Conservation (phyloP, 345 rosid species). For the Citrus unshiu region DNA sequence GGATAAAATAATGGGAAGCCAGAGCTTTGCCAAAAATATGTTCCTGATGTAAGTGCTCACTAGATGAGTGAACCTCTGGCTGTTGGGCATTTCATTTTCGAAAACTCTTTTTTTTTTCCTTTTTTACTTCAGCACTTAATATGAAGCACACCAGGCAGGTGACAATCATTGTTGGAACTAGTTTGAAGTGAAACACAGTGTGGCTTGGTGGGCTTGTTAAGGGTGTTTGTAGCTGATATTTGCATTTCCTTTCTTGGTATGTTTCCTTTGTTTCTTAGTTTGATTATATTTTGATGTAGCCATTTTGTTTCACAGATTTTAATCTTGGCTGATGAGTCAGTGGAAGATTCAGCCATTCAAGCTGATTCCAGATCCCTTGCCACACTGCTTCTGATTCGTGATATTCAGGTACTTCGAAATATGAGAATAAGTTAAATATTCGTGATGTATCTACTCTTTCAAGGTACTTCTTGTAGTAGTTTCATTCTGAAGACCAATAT, state of each 20-base stretch:
- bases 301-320: conserved; percentile 41
- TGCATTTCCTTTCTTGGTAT: not conserved
- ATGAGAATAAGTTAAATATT: conserved; percentile 1
- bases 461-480: not conserved
- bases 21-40: not conserved
- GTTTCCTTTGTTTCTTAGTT: not conserved
- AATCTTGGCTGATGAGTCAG: conserved; percentile 74
- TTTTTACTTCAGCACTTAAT: not conserved
- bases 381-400: conserved; percentile 62
- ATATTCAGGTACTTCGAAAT: conserved; percentile 56
- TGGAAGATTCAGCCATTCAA: conserved; percentile 80
- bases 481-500: not conserved
- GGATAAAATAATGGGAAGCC: not conserved
- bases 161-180: not conserved
- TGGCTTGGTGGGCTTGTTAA: not conserved
- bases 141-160: not conserved
- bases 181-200: not conserved
- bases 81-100: not conserved
- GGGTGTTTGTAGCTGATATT: not conserved
- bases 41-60: not conserved
- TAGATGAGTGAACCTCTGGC: not conserved
- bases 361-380: conserved; percentile 87
- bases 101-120: not conserved
- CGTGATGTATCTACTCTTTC: not conserved
- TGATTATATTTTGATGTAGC: not conserved